Evolutionary conservation across 1,139 yeast species (phyloP).

Genomic region (Taphrina wiesneri): DNA sequence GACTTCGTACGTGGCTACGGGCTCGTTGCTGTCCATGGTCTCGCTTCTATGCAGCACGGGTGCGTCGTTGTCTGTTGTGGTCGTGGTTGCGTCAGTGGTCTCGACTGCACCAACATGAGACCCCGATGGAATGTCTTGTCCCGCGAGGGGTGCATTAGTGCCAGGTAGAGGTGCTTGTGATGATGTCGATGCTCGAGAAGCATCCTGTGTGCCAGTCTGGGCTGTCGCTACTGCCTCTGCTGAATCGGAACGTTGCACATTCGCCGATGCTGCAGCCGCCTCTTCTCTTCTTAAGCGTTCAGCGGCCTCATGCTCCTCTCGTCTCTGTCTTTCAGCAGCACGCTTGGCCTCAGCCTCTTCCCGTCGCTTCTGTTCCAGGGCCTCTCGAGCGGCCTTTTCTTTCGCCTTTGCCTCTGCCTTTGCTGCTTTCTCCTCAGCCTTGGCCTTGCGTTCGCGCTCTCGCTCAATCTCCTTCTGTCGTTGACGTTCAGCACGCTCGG

Average conservation of each 20-base stretch:
- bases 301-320: conserved; percentile 14
- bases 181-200: conserved; percentile 5
- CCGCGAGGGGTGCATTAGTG: conserved; percentile 26
- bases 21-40: conserved; percentile 14
- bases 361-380: conserved; percentile 13
- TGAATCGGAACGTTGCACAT: conserved; percentile 13
- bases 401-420: conserved; percentile 19
- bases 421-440: conserved; percentile 18
- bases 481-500: conserved; percentile 24
- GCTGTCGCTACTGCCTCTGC: conserved; percentile 31
- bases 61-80: neutral
- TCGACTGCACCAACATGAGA: neutral
- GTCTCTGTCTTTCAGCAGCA: conserved; percentile 10
- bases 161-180: conserved; percentile 14
- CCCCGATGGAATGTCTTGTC: conserved; percentile 1
- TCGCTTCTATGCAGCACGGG: conserved; percentile 12
- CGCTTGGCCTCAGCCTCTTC: conserved; percentile 20
- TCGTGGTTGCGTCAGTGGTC: neutral
- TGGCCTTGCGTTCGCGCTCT: conserved; percentile 25
- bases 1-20: conserved; percentile 25
- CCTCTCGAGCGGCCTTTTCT: conserved; percentile 18
- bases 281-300: conserved; percentile 3
- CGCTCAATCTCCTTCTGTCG: conserved; percentile 24
- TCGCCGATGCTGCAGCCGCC: conserved; percentile 7
- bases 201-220: neutral